Percentiles rank a stretch among this genome's conserved stretches.
Conservation (phyloP, 257 asterid species). For the Orobanche coerulescens region DNA sequence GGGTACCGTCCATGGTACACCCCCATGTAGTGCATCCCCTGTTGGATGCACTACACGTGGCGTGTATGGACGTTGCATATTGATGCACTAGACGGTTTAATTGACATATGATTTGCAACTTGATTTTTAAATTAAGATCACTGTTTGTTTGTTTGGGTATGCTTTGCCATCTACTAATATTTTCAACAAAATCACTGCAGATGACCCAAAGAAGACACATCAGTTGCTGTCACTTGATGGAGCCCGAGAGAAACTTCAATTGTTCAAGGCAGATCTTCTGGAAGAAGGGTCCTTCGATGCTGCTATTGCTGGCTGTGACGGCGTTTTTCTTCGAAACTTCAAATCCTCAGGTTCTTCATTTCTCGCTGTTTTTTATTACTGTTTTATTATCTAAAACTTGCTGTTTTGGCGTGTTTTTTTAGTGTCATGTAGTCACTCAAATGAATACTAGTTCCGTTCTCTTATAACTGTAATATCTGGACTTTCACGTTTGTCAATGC, state of each 20-base stretch:
- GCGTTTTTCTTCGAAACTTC: conserved; percentile 27
- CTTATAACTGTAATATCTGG: too few relatives aligned
- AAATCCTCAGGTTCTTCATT: conserved; percentile 32
- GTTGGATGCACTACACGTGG: too few relatives aligned
- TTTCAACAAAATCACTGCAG: background rate
- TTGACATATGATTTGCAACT: too few relatives aligned
- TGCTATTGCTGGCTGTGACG: conserved; percentile 41
- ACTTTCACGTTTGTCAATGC: background rate
- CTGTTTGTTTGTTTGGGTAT: background rate
- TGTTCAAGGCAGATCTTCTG: conserved; percentile 34
- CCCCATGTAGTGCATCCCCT: too few relatives aligned
- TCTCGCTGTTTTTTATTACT: background rate
- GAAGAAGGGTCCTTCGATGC: conserved; percentile 42
- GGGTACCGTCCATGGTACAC: too few relatives aligned
- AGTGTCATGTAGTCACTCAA: too few relatives aligned
- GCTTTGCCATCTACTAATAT: too few relatives aligned
- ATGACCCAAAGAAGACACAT: conserved; percentile 27
- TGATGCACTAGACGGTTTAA: too few relatives aligned
- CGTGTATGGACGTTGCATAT: too few relatives aligned
- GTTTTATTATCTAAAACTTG: too few relatives aligned
- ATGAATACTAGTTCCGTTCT: too few relatives aligned
- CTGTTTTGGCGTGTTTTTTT: too few relatives aligned
- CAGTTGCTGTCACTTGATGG: conserved; percentile 40
- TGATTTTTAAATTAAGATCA: background rate
- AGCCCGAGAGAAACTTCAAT: conserved; percentile 38